Base-by-base conservation (phyloP, 306 rosid species). In the Prinsepia uniflora region DNA sequence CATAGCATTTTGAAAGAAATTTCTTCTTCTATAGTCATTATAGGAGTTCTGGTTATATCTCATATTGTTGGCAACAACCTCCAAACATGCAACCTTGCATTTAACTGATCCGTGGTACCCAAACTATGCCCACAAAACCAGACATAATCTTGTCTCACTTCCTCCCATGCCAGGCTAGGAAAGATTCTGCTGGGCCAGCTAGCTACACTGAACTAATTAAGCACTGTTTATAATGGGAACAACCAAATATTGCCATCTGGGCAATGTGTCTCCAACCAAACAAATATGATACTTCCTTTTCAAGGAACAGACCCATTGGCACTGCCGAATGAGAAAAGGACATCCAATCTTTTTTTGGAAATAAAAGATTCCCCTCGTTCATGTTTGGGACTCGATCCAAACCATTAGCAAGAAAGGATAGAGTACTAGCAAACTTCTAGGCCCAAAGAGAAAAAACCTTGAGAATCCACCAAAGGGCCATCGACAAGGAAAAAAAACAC, bases 221-320 rank as follows among this genome's bases (percentile, higher is more conserved):
- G 40, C 49, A 6, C 18, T n/a, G 50, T 68, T 49, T 6, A 39
- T n/a, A n/a, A 36, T 36, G 46, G 50, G 62, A 50, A 68, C 14
- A 11, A 52, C 11, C 46, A 41, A 4, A 0, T 44, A 15, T 24
- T 18, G 63, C 19, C 49, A 36, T 45, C 50, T 36, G 20, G 20
- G 22, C 20, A 52, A 52, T 15, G 45, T 55, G 3, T 14, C 63
- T 54, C 19, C 50, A 71, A 77, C 40, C 50, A 56, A 52, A 77
- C 12, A 30, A 55, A 56, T 8, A 41, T 71, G 61, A 66, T 41
- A 52, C 22, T 52, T n/a, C 57, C 57, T 52, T 30, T 49, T 52
- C 19, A 52, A 58, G 22, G 18, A 65, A 48, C 49, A 58, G 46
- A 56, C 9, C 22, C 24, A 15, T 7, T 67, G 72, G 36, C 65